A percentile compares a stretch with the other conserved stretches of the same genome.
Conservation (phyloP, 331 rosid species). For the Malus hybrid region DNA sequence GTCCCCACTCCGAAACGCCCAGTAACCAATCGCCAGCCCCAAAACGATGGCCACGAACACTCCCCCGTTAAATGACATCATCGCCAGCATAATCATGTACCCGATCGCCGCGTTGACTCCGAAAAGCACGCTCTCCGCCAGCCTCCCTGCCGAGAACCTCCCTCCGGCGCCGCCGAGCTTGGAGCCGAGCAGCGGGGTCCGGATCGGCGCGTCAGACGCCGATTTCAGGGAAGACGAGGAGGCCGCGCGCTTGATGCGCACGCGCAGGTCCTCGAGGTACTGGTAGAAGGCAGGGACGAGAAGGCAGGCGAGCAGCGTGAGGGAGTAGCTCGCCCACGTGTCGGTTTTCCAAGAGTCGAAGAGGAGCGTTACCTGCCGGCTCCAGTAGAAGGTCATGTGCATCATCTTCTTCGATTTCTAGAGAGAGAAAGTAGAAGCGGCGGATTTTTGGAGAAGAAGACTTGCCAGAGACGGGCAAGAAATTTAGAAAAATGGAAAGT, state of each 20-base stretch:
- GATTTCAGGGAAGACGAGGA: constrained; percentile 17
- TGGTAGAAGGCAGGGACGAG: constrained; percentile 63
- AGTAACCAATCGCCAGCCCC: constrained; percentile 68
- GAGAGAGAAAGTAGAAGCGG: too few relatives aligned
- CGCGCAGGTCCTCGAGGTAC: constrained; percentile 57
- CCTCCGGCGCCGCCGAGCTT: constrained; percentile 25
- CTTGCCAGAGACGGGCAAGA: too few relatives aligned
- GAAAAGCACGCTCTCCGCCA: constrained; percentile 55
- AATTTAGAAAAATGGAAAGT: too few relatives aligned
- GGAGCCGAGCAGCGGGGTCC: constrained; percentile 39
- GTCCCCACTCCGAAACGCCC: constrained; percentile 49
- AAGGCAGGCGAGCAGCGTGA: constrained; percentile 59
- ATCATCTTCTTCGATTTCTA: too few relatives aligned
- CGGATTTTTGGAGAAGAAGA: too few relatives aligned
- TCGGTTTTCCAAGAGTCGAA: constrained; percentile 64
- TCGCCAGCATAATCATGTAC: constrained; percentile 73
- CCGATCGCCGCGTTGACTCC: constrained; percentile 79
- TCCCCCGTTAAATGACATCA: constrained; percentile 92
- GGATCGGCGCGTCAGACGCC: constrained; percentile 35
- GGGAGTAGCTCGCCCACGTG: constrained; percentile 49
- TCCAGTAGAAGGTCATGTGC: too few relatives aligned
- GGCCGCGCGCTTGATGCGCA: constrained; percentile 42
- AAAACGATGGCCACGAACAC: constrained; percentile 65
- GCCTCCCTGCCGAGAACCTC: constrained; percentile 22
- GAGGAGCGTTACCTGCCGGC: too few relatives aligned